phyloP scores from a whole-genome alignment of 352 stramenopile species.

The Pythium sp. region DNA sequence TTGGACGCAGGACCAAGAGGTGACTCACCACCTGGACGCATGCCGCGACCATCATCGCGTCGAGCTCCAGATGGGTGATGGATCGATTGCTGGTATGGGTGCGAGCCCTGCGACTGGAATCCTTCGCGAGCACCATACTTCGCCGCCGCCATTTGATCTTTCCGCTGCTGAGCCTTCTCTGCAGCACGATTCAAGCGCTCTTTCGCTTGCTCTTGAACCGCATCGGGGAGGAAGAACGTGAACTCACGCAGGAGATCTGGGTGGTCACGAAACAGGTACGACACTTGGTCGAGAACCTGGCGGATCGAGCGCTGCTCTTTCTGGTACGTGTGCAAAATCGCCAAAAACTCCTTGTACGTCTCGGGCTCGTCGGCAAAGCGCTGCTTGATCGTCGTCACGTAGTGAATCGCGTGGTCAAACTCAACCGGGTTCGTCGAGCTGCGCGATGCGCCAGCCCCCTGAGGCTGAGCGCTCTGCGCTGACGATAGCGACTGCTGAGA shows the following conservation, averaged over 20 bases:
- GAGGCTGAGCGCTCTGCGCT: constrained; percentile 6
- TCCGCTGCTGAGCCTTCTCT: constrained; percentile 92
- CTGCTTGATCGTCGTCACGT: constrained; percentile 99
- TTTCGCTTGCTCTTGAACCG: constrained; percentile 96
- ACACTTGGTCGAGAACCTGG: constrained; percentile 97
- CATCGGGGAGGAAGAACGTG: constrained; percentile 99
- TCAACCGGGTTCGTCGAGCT: constrained; percentile 90
- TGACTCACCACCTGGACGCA: constrained; percentile 34
- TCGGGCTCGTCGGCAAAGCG: constrained; percentile 96
- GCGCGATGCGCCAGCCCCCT: constrained; percentile 20
- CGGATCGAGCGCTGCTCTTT: constrained; percentile 99
- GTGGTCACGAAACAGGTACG: constrained; percentile 98
- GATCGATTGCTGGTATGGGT: constrained; percentile 21
- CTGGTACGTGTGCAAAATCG: constrained; percentile 99
- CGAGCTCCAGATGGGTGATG: constrained; percentile 19
- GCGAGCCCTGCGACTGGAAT: constrained; percentile 25
- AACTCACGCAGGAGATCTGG: constrained; percentile 99
- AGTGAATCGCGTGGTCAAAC: constrained; percentile 99
- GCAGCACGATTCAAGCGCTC: constrained; percentile 94
- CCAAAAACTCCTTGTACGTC: constrained; percentile 99
- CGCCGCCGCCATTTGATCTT: constrained; percentile 54
- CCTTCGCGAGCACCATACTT: constrained; percentile 36
- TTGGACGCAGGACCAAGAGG: constrained; percentile 57
- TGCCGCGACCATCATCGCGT: constrained; percentile 37
- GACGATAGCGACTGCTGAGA: constrained; percentile 19